Percentiles rank a stretch among this genome's conserved stretches.
phyloP scores from a whole-genome alignment of 768 basidiomycete species.

The Serpula lacrymans region DNA sequence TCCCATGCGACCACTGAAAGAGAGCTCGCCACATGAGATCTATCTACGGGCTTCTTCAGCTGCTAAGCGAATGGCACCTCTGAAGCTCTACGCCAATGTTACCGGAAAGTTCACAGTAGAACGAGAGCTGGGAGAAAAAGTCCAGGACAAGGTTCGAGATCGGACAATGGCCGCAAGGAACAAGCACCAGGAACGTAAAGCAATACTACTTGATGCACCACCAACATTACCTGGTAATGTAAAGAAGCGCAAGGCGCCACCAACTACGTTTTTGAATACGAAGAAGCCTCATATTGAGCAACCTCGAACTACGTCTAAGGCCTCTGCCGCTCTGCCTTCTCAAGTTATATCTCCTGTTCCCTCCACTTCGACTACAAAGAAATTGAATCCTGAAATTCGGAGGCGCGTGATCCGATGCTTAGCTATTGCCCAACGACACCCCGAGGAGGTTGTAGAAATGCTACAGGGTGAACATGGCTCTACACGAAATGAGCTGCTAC shows the following conservation, averaged over 20 bases:
- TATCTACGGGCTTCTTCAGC: constrained; percentile 63
- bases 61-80: constrained; percentile 56
- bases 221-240: constrained; percentile 21
- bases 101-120: constrained; percentile 70
- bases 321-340: constrained; percentile 15
- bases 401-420: constrained; percentile 48
- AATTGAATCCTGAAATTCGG: constrained; percentile 20
- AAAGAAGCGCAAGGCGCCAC: constrained; percentile 46
- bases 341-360: constrained; percentile 29
- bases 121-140: constrained; percentile 48
- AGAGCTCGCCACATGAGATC: constrained; percentile 63
- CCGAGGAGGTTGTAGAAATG: constrained; percentile 34
- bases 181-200: constrained; percentile 47
- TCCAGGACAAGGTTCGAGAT: constrained; percentile 44
- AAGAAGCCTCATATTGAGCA: constrained; percentile 2
- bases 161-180: constrained; percentile 44
- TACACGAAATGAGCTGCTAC: constrained; percentile 40
- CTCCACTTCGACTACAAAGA: constrained; percentile 14
- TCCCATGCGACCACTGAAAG: constrained; percentile 50
- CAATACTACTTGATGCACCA: constrained; percentile 38
- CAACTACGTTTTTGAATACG: constrained; percentile 24
- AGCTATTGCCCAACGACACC: constrained; percentile 46
- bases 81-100: constrained; percentile 73
- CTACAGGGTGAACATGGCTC: constrained; percentile 41
- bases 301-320: constrained; percentile 4